These are phyloP conservation scores for Parathielavia appendiculata DNA, from an alignment of 495 filamentous ascomycete species.

Conservation along the genomic window DNA sequence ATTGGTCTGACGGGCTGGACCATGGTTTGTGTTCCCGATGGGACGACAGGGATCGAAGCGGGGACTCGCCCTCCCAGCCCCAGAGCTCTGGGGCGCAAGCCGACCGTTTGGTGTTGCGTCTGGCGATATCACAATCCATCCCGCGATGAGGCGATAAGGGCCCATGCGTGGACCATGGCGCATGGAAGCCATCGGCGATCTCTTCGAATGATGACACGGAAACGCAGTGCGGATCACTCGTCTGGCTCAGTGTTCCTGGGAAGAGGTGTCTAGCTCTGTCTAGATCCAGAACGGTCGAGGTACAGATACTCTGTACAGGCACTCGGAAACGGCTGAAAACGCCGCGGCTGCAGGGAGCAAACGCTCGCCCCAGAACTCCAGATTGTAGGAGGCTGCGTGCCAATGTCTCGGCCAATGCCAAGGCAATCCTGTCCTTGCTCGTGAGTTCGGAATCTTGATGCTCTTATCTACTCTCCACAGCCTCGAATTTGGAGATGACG, in stretches of 20 bases:
- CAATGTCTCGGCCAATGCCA: slow-evolving; percentile 23
- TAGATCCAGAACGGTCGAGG: background rate
- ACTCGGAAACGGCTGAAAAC: background rate
- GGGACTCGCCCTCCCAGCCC: slow-evolving; percentile 17
- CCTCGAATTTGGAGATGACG: background rate
- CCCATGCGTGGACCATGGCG: slow-evolving; percentile 5
- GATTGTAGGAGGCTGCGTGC: slow-evolving; percentile 5
- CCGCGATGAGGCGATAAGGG: slow-evolving; percentile 21
- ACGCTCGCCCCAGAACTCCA: background rate
- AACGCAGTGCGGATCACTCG: background rate
- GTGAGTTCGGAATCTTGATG: slow-evolving; percentile 19
- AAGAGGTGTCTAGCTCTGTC: background rate
- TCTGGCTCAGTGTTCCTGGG: background rate
- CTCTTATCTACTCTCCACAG: slow-evolving; percentile 22
- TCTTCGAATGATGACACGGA: background rate
- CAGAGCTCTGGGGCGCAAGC: slow-evolving; percentile 21
- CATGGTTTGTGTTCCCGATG: slow-evolving; percentile 25
- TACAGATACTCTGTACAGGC: background rate
- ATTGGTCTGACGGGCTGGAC: slow-evolving; percentile 34
- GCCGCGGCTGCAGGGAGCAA: background rate
- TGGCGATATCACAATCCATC: slow-evolving; percentile 12
- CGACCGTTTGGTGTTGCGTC: slow-evolving; percentile 14
- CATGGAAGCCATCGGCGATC: slow-evolving; percentile 8
- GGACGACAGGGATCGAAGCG: slow-evolving; percentile 29
- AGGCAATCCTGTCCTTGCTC: slow-evolving; percentile 7